Percentiles rank a stretch among this genome's conserved stretches.
Conservation (phyloP, 2,329 filamentous ascomycete species). For the Alternaria ethzedia region DNA sequence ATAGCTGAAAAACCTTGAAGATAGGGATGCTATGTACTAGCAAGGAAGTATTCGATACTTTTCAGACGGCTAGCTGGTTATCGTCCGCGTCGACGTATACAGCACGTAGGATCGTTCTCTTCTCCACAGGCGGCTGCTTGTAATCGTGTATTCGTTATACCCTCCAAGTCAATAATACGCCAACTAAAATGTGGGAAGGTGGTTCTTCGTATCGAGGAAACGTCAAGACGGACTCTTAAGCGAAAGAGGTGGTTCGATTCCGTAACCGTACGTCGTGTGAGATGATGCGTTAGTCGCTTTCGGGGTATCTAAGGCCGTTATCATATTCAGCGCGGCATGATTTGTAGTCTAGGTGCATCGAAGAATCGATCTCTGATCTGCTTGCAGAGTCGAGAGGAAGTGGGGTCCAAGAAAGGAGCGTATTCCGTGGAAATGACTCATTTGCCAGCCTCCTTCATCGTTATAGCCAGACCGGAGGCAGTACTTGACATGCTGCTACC, state of each 20-base stretch:
- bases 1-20: not conserved
- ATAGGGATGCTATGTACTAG: not conserved
- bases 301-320: not conserved
- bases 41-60: not conserved
- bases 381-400: not conserved
- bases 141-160: not conserved
- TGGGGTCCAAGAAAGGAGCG: not conserved
- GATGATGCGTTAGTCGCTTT: not conserved
- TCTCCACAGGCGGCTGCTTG: not conserved
- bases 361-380: not conserved
- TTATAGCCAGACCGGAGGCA: slow-evolving; percentile 14
- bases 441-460: slow-evolving; percentile 17
- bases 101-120: not conserved
- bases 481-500: slow-evolving; percentile 30
- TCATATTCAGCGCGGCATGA: not conserved
- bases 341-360: not conserved
- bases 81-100: not conserved
- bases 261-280: not conserved
- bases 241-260: not conserved
- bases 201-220: not conserved
- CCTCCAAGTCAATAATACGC: not conserved
- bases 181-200: not conserved
- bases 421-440: not conserved
- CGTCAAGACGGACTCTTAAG: not conserved
- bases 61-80: not conserved